Conservation (phyloP, 768 basidiomycete genomes). For the Cystobasidium ongulense region DNA sequence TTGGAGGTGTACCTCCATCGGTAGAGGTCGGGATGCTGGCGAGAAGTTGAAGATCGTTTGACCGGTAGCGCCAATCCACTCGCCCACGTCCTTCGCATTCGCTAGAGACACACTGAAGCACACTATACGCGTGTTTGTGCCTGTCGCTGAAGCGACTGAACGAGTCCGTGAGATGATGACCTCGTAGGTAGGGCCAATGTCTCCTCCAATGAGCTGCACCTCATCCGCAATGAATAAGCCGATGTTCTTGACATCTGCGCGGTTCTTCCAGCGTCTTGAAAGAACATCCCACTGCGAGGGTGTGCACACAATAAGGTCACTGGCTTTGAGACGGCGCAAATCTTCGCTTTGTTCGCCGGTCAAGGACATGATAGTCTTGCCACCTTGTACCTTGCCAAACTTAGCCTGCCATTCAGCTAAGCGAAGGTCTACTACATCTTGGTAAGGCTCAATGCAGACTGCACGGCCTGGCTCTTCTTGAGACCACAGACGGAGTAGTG, state of each 20-base stretch:
- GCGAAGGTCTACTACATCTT: slow-evolving; percentile 90
- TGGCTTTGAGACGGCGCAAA: slow-evolving; percentile 75
- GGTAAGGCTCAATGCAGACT: slow-evolving; percentile 91
- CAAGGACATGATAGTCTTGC: slow-evolving; percentile 85
- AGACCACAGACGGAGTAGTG: slow-evolving; percentile 87
- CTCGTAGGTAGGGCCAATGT: slow-evolving; percentile 92
- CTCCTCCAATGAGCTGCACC: slow-evolving; percentile 86
- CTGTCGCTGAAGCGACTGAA: slow-evolving; percentile 74
- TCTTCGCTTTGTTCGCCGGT: slow-evolving; percentile 93
- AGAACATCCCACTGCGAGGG: slow-evolving; percentile 95
- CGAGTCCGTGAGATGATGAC: slow-evolving; percentile 92
- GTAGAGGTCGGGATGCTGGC: slow-evolving; percentile 88
- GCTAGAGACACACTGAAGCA: slow-evolving; percentile 91
- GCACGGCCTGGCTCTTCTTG: slow-evolving; percentile 71
- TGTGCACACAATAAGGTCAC: slow-evolving; percentile 89
- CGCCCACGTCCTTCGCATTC: slow-evolving; percentile 88
- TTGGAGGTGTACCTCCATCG: slow-evolving; percentile 95
- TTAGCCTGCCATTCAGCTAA: slow-evolving; percentile 81
- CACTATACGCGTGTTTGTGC: slow-evolving; percentile 73
- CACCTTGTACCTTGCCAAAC: slow-evolving; percentile 71
- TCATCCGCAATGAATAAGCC: slow-evolving; percentile 91
- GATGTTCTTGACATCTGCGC: slow-evolving; percentile 91
- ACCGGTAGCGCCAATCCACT: slow-evolving; percentile 91
- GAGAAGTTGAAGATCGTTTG: slow-evolving; percentile 98
- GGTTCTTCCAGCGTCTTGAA: slow-evolving; percentile 88